These are phyloP conservation scores for Diplodia mutila DNA, from an alignment of 2,329 filamentous ascomycete genomes.

Conservation along the genomic window DNA sequence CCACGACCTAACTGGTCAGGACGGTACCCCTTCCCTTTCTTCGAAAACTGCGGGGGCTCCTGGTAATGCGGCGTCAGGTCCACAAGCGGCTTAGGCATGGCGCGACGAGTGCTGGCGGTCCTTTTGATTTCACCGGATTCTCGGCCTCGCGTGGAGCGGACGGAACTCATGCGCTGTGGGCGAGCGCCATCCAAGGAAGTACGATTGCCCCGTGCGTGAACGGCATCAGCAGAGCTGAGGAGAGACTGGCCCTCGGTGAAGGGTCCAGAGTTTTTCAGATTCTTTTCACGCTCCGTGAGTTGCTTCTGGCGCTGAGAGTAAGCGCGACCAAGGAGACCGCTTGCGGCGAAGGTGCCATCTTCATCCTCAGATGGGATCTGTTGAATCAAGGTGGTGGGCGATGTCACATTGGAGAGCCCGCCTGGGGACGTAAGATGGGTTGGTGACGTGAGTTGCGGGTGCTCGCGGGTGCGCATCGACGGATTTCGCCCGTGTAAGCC, in stretches of 20 bases:
- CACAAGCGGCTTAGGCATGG: slow-evolving; percentile 63
- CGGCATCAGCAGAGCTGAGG: slow-evolving; percentile 36
- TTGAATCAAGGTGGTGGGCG: slow-evolving; percentile 26
- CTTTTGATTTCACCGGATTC: slow-evolving; percentile 36
- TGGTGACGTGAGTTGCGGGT: slow-evolving; percentile 41
- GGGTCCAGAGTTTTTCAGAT: slow-evolving; percentile 41
- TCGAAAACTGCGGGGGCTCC: slow-evolving; percentile 64
- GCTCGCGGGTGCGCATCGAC: slow-evolving; percentile 42
- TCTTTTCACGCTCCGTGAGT: slow-evolving; percentile 42
- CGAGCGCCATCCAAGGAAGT: slow-evolving; percentile 33
- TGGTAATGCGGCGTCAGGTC: slow-evolving; percentile 68
- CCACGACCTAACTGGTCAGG: slow-evolving; percentile 42
- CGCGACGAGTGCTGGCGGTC: slow-evolving; percentile 48
- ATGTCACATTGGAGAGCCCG: neutral
- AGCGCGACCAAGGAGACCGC: slow-evolving; percentile 53
- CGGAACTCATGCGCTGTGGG: slow-evolving; percentile 38
- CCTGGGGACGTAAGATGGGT: slow-evolving; percentile 26
- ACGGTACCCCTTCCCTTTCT: slow-evolving; percentile 56
- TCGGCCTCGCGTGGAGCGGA: slow-evolving; percentile 37
- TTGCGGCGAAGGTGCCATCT: slow-evolving; percentile 50
- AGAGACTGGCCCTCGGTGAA: slow-evolving; percentile 64
- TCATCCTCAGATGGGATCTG: slow-evolving; percentile 31
- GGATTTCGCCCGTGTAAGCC: slow-evolving; percentile 42
- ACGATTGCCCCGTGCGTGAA: slow-evolving; percentile 30
- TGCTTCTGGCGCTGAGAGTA: slow-evolving; percentile 54